Evolutionary conservation across 2,329 filamentous ascomycete species (phyloP).

Genomic region (Beauveria bassiana): DNA sequence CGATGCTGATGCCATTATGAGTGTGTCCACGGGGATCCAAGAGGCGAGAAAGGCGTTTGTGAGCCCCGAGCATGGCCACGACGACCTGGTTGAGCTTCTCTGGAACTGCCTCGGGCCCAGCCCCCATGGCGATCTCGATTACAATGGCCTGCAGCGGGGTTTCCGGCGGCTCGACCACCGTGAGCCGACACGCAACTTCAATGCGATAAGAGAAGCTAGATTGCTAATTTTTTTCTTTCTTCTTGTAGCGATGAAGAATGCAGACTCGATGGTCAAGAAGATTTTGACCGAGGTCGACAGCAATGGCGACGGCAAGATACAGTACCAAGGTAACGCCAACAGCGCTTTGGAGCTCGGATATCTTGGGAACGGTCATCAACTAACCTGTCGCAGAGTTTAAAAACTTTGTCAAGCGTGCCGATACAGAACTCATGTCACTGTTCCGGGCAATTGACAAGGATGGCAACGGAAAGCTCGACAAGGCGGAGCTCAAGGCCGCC

Average conservation of each 20-base stretch:
- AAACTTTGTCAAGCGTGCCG: constrained; percentile 78
- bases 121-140: constrained; percentile 70
- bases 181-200: constrained; percentile 33
- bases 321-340: constrained; percentile 65
- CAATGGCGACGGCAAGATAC: constrained; percentile 81
- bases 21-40: constrained; percentile 39
- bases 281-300: constrained; percentile 79
- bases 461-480: constrained; percentile 77
- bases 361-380: neutral
- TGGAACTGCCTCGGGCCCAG: constrained; percentile 77
- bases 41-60: constrained; percentile 57
- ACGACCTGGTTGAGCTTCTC: constrained; percentile 73
- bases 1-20: constrained; percentile 30
- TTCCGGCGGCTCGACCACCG: constrained; percentile 87
- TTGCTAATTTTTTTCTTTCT: constrained; percentile 16
- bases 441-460: constrained; percentile 85
- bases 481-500: constrained; percentile 71
- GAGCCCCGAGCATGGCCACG: constrained; percentile 71
- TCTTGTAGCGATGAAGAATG: constrained; percentile 69
- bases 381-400: constrained; percentile 63
- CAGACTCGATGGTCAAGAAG: constrained; percentile 72
- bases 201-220: neutral
- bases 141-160: constrained; percentile 76
- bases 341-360: neutral
- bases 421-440: constrained; percentile 71